Evolutionary conservation across 345 rosid species (phyloP).

Genomic region (Citrus trifoliata): DNA sequence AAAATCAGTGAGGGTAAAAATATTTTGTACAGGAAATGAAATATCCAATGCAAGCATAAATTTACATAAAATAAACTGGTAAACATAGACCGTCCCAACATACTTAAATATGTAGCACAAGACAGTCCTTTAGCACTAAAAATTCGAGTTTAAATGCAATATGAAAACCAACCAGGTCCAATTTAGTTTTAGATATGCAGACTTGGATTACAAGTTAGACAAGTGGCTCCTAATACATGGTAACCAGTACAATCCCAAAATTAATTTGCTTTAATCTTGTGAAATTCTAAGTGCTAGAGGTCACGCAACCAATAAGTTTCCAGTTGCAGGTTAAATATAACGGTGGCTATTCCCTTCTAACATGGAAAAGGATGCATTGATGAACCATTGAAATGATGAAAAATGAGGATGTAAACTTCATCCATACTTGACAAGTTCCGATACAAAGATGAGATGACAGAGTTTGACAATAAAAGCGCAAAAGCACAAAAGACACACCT

Average conservation of each 20-base stretch:
- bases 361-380: background rate
- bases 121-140: background rate
- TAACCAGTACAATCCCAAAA: background rate
- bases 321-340: background rate
- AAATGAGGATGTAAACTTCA: background rate
- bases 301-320: background rate
- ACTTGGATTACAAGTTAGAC: background rate
- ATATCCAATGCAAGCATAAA: background rate
- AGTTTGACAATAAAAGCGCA: background rate
- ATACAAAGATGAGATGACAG: background rate
- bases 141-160: background rate
- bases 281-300: background rate
- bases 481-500: constrained; percentile 34
- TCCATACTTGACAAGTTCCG: background rate
- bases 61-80: background rate
- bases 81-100: background rate
- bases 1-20: background rate
- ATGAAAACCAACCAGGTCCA: no score
- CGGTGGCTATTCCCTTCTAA: background rate
- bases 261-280: background rate
- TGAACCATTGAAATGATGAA: background rate
- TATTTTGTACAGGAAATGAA: background rate
- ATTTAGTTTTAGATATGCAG: background rate
- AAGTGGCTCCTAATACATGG: background rate
- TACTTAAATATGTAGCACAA: background rate